Conservation (phyloP, 345 rosid species). For the Eutrema heterophyllum region DNA sequence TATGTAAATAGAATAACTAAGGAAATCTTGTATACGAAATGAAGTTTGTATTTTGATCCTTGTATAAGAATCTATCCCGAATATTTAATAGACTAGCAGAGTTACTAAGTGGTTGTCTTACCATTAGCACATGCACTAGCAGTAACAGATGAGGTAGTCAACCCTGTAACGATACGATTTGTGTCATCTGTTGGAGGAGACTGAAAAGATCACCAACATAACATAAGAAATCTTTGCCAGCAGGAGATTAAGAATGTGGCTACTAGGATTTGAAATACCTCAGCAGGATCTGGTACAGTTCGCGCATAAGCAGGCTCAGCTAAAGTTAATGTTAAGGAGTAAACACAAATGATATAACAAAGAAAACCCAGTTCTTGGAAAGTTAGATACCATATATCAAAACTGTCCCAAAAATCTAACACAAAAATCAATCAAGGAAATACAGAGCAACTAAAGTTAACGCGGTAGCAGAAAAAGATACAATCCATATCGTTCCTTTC, state of each 20-base stretch:
- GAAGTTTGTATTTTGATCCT: background rate
- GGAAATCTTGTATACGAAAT: background rate
- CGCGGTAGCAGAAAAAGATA: constrained; percentile 6
- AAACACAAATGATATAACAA: constrained; percentile 2
- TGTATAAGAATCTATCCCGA: background rate
- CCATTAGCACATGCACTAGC: constrained; percentile 21
- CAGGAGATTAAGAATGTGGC: background rate
- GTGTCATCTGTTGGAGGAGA: constrained; percentile 11
- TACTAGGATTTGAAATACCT: background rate
- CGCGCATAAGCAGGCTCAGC: constrained; percentile 3
- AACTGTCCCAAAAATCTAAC: background rate
- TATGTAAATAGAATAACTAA: background rate
- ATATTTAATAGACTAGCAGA: background rate
- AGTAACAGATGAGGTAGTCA: background rate
- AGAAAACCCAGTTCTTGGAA: background rate
- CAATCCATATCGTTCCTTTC: constrained; percentile 3
- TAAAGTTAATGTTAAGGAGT: constrained; percentile 14
- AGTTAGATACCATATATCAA: background rate
- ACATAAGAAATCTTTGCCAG: background rate
- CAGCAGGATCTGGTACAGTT: constrained; percentile 2
- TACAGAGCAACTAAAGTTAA: background rate
- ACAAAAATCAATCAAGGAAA: background rate
- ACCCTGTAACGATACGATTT: background rate
- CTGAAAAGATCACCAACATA: constrained; percentile 12
- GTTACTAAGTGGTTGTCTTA: constrained; percentile 3